Conservation (phyloP, 2,329 filamentous ascomycete species). For the Neofusicoccum parvum region DNA sequence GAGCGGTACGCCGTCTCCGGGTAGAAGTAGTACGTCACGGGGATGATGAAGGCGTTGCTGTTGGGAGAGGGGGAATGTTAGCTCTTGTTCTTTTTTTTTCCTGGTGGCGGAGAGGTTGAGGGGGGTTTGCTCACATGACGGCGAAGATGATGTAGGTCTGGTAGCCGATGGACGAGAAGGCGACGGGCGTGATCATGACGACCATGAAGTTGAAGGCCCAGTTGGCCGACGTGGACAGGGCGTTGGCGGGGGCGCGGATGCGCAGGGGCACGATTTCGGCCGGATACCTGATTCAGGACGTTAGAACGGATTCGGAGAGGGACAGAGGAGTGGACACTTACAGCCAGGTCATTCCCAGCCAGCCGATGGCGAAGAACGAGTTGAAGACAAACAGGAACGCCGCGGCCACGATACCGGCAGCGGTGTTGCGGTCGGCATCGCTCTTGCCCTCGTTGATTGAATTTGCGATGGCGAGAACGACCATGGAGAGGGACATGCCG, state of each 20-base stretch:
- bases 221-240: slow-evolving; percentile 84
- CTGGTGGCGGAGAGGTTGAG: not conserved
- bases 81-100: not conserved
- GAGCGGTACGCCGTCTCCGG: slow-evolving; percentile 59
- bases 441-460: slow-evolving; percentile 27
- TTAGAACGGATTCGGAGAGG: slow-evolving; percentile 22
- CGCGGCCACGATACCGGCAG: slow-evolving; percentile 44
- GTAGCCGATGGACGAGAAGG: slow-evolving; percentile 59
- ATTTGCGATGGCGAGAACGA: slow-evolving; percentile 37
- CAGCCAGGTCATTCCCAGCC: slow-evolving; percentile 68
- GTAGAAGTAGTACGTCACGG: slow-evolving; percentile 63
- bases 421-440: slow-evolving; percentile 13
- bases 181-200: slow-evolving; percentile 66
- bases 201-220: slow-evolving; percentile 64
- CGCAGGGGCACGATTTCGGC: slow-evolving; percentile 88
- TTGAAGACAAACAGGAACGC: slow-evolving; percentile 93
- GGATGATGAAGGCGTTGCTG: slow-evolving; percentile 56
- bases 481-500: slow-evolving; percentile 39
- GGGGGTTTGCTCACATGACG: slow-evolving; percentile 42
- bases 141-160: slow-evolving; percentile 61
- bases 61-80: slow-evolving; percentile 6
- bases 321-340: not conserved
- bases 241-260: slow-evolving; percentile 85
- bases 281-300: slow-evolving; percentile 33
- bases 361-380: slow-evolving; percentile 86